Base-by-base conservation (phyloP, 345 rosid species). In the Nasturtium officinale region DNA sequence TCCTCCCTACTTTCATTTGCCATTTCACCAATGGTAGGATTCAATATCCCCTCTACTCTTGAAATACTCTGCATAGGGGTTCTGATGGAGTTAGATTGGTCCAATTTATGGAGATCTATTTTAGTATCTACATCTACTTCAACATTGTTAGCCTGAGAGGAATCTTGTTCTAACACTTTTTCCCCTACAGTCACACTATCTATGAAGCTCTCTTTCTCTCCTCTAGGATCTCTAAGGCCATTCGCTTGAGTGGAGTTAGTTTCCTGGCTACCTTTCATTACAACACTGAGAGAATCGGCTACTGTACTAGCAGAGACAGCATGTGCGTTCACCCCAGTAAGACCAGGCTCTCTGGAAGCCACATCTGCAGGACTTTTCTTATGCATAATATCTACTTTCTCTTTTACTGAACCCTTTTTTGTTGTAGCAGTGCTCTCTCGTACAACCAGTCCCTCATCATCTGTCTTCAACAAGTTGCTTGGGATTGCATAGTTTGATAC, bases 141-240 rank as follows among this genome's bases (percentile, higher is more conserved):
- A 3, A 32, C 26, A 9, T 84, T 83, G 53, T 53, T 61, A 52
- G 85, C 83, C 75, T 85, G 84, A 78, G 89, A 88, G 61, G 89
- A 88, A 61, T 87, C 92, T 47, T 69, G 75, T 68, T 88, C 87
- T 72, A 88, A 82, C 70, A 77, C 76, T 77, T 86, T 86, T 10
- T 61, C 38, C 72, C 75, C 81, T 51, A 46, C 52, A 74, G 77
- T 64, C 10, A 56, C 80, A 13, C 73, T 79, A 85, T 65, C 61
- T 63, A 68, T 53, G 25, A 77, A 38, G 51, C 40, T 46, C 74
- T 76, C 83, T 71, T 64, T 65, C 38, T 84, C 87, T 67, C 51
- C 78, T 48, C 70, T 78, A 42, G 47, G 12, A 56, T 86, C 86
- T 53, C 20, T 54, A 75, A 81, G 76, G 46, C 79, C 84, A 72